These are phyloP conservation scores for Xylariaceae sp. DNA, from an alignment of 2,329 filamentous ascomycete genomes.

Conservation along the genomic window DNA sequence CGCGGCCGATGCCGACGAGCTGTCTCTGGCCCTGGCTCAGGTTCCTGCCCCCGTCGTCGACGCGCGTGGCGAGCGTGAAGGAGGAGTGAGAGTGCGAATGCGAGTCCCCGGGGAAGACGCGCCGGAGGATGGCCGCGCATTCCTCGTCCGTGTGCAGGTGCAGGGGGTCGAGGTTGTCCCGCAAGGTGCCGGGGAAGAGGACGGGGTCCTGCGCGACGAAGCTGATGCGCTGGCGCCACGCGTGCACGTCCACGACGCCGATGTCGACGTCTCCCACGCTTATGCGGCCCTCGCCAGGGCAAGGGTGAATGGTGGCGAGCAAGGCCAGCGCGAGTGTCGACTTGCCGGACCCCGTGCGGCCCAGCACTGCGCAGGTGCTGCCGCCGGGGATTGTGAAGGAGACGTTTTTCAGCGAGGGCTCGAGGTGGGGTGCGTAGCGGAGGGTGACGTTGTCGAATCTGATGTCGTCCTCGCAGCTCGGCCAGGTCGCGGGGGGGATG, in stretches of 20 bases:
- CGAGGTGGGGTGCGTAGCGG: conserved; percentile 71
- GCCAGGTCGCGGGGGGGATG: conserved; percentile 71
- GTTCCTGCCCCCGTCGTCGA: conserved; percentile 57
- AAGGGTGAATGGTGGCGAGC: conserved; percentile 50
- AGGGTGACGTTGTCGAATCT: conserved; percentile 73
- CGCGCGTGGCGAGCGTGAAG: conserved; percentile 38
- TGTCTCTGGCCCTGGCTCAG: conserved; percentile 59
- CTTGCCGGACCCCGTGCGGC: conserved; percentile 82
- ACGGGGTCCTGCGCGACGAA: conserved; percentile 62
- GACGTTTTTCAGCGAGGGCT: conserved; percentile 64
- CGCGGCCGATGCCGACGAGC: conserved; percentile 54
- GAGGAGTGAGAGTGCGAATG: conserved; percentile 33
- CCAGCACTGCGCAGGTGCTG: conserved; percentile 62
- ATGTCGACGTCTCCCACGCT: conserved; percentile 54
- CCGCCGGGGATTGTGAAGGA: conserved; percentile 66
- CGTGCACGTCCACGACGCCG: conserved; percentile 46
- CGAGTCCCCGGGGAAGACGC: conserved; percentile 50
- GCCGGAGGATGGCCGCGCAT: conserved; percentile 47
- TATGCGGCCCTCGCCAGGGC: conserved; percentile 37
- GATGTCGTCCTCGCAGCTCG: conserved; percentile 64
- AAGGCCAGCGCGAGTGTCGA: conserved; percentile 64
- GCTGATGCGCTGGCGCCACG: conserved; percentile 52
- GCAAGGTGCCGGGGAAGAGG: conserved; percentile 52
- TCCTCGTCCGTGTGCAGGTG: conserved; percentile 49
- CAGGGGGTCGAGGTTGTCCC: conserved; percentile 65